Base-by-base conservation (phyloP, 2,329 filamentous ascomycete genomes). In the Curvularia hawaiiensis region DNA sequence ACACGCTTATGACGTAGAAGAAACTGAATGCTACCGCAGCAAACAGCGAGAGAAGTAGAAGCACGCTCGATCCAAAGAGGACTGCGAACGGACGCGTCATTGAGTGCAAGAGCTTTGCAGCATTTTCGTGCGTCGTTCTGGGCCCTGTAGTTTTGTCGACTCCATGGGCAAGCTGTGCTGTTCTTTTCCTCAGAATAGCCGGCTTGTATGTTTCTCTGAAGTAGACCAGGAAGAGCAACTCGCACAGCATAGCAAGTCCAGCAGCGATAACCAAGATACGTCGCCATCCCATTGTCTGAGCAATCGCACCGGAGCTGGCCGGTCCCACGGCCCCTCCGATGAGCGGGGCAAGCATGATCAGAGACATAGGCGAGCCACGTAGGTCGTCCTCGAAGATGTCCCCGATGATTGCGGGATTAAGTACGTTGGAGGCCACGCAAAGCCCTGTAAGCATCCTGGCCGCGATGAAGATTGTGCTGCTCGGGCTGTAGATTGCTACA, bases 161-260 rank as follows among this genome's bases (percentile, higher is more conserved):
- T 61, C 24, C 62, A 59, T 41, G 52, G 59, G 39, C 63, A 54
- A 18, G 65, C 54, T 48, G 69, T 50, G 57, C 70, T 51, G 60
- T 57, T 56, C 54, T 70, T 30, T 50, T 56, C 56, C 62, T 67
- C 41, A 88, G 71, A 45, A 88, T 85, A 1, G 79, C 75, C 40
- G 85, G 79, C 65, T 82, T 83, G 72, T 88, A 89, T 12, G 87
- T 89, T 75, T 89, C 87, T 6, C 79, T 74, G 65, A 84, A 85
- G 64, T 75, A 80, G 0, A 75, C 74, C 8, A 87, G 68, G 59
- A 87, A 84, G 4, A 80, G 48, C 0, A 84, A 31, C 69, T 85
- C 84, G 60, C 81, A 84, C 1, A 77, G 60, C 6, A 76, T 68
- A 0, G 84, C 82, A 28, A 87, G 65, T 0, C 65, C 76, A 2